A percentile compares a stretch with the other conserved stretches of the same genome.
These are phyloP conservation scores for Lepidium didymum DNA, from an alignment of 345 rosid species.

Conservation along the genomic window DNA sequence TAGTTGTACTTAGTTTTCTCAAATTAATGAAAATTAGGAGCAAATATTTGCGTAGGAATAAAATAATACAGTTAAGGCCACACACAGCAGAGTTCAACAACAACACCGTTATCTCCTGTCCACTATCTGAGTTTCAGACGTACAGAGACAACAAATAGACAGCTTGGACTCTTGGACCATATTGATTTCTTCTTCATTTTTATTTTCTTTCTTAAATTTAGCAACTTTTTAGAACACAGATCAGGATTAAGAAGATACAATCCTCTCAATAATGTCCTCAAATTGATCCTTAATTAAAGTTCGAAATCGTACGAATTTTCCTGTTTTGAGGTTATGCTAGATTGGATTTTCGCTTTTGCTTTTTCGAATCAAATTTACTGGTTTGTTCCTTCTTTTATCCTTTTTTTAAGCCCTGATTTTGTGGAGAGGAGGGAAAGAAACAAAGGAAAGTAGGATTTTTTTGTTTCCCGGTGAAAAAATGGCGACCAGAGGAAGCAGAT, in stretches of 20 bases:
- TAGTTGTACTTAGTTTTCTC: slow-evolving; percentile 9
- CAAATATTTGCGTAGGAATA: background rate
- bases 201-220: background rate
- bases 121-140: background rate
- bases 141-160: slow-evolving; percentile 13
- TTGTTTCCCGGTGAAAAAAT: slow-evolving; percentile 9
- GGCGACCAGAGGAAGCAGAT: slow-evolving; percentile 94
- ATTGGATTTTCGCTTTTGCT: slow-evolving; percentile 2
- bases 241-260: background rate
- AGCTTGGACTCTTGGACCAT: slow-evolving; percentile 4
- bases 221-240: background rate
- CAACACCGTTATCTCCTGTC: slow-evolving; percentile 17
- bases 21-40: background rate
- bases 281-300: background rate
- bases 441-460: background rate
- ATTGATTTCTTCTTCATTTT: slow-evolving; percentile 3
- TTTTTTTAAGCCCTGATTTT: background rate
- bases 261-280: background rate
- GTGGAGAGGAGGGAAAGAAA: background rate
- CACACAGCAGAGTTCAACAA: background rate
- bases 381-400: background rate
- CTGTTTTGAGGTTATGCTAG: background rate
- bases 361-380: background rate
- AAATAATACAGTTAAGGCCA: background rate
- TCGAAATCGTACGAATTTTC: background rate